A percentile compares a stretch with the other conserved stretches of the same genome.
Conservation (phyloP, 805 yeast genomes). For the Metschnikowia hibisci region DNA sequence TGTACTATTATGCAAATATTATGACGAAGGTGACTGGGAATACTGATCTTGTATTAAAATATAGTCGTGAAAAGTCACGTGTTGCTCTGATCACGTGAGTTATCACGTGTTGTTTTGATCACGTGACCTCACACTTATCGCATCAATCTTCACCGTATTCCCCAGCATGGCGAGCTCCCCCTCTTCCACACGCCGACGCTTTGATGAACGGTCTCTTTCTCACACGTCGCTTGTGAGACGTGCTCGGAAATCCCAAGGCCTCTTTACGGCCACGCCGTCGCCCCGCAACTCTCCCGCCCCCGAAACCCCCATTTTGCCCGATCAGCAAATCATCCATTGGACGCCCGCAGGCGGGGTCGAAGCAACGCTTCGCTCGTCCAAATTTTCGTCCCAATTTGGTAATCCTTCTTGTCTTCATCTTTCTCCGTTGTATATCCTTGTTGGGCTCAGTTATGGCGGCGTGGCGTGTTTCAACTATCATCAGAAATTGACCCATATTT, state of each 20-base stretch:
- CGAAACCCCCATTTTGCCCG: not conserved
- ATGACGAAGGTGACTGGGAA: too few relatives aligned
- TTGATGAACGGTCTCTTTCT: slow-evolving; percentile 39
- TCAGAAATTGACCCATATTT: slow-evolving; percentile 50
- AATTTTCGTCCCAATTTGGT: slow-evolving; percentile 25
- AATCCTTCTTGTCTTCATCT: slow-evolving; percentile 21
- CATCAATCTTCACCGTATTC: not conserved
- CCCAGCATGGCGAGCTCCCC: not conserved
- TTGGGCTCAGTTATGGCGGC: slow-evolving; percentile 71
- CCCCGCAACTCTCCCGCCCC: not conserved
- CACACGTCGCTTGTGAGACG: slow-evolving; percentile 12
- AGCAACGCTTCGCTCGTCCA: slow-evolving; percentile 19
- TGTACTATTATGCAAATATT: too few relatives aligned
- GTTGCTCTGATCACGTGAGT: too few relatives aligned
- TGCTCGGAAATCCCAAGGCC: not conserved
- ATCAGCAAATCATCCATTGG: slow-evolving; percentile 25
- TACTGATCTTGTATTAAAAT: too few relatives aligned
- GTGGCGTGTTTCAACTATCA: slow-evolving; percentile 65
- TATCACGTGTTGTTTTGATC: too few relatives aligned
- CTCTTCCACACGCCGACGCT: slow-evolving; percentile 18
- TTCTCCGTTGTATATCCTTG: slow-evolving; percentile 39
- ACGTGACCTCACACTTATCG: not conserved
- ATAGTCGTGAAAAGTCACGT: too few relatives aligned
- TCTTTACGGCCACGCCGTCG: not conserved
- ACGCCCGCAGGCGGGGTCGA: slow-evolving; percentile 20